Evolutionary conservation across 345 rosid species (phyloP).

Genomic region (Cardamine resedifolia): DNA sequence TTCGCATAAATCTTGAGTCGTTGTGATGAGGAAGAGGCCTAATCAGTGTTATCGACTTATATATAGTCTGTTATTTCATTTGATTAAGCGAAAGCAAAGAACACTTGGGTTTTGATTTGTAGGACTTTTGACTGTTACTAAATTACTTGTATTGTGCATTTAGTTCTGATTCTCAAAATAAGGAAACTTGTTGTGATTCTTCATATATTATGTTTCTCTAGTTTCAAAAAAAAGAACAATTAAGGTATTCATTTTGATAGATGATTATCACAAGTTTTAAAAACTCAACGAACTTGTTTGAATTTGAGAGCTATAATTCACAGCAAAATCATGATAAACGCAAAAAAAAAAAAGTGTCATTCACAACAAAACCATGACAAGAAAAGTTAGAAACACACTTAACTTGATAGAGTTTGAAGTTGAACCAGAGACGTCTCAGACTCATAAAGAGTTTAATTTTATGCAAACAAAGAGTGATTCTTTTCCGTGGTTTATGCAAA

Average conservation of each 20-base stretch:
- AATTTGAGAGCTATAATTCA: neutral
- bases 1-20: neutral
- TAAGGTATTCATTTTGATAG: neutral
- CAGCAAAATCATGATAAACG: slow-evolving; percentile 20
- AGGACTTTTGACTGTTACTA: neutral
- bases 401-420: slow-evolving; percentile 16
- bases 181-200: slow-evolving; percentile 5
- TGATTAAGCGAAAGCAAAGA: slow-evolving; percentile 17
- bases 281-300: too few relatives aligned
- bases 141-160: neutral
- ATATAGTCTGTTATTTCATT: neutral
- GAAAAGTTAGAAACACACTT: neutral
- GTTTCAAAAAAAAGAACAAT: neutral
- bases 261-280: neutral
- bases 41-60: neutral
- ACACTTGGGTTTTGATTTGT: neutral
- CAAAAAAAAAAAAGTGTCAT: neutral
- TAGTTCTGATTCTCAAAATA: slow-evolving; percentile 3
- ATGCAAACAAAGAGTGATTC: neutral
- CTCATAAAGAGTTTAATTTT: neutral
- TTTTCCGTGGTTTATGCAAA: slow-evolving; percentile 3
- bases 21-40: slow-evolving; percentile 1
- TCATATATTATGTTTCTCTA: neutral
- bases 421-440: slow-evolving; percentile 19
- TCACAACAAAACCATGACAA: slow-evolving; percentile 33